Evolutionary conservation across 2,329 filamentous ascomycete species (phyloP).

Genomic region (Cadophora sp.): DNA sequence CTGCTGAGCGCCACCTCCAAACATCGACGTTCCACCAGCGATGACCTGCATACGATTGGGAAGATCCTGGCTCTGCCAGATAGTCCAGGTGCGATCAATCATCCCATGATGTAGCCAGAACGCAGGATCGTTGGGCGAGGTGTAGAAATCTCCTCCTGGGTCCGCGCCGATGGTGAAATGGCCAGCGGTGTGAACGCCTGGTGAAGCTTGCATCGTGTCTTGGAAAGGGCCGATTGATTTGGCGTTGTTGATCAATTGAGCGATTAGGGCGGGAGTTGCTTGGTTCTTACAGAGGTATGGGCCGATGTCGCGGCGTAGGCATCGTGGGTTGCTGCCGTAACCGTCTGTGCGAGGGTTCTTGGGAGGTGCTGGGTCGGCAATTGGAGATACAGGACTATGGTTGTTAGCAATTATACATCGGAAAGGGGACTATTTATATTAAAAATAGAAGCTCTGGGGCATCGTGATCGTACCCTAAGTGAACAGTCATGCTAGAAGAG

Average conservation of each 20-base stretch:
- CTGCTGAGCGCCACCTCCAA: slow-evolving; percentile 50
- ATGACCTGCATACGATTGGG: slow-evolving; percentile 38
- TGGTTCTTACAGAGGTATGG: slow-evolving; percentile 23
- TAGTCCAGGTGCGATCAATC: slow-evolving; percentile 54
- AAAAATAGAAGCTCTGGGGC: slow-evolving; percentile 12
- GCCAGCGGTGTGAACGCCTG: slow-evolving; percentile 50
- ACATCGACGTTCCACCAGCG: slow-evolving; percentile 50
- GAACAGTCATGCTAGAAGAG: slow-evolving; percentile 44
- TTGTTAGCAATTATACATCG: not conserved
- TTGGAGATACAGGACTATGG: slow-evolving; percentile 30
- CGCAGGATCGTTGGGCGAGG: slow-evolving; percentile 53
- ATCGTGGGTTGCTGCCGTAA: slow-evolving; percentile 49
- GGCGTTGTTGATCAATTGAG: slow-evolving; percentile 24
- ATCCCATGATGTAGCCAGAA: slow-evolving; percentile 55
- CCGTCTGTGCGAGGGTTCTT: slow-evolving; percentile 44
- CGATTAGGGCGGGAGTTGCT: slow-evolving; percentile 9
- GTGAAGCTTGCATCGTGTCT: slow-evolving; percentile 43
- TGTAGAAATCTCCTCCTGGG: slow-evolving; percentile 52
- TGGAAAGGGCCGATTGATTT: slow-evolving; percentile 48
- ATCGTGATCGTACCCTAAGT: slow-evolving; percentile 52
- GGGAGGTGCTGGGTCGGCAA: slow-evolving; percentile 40
- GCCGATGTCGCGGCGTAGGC: slow-evolving; percentile 51
- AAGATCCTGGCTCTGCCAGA: slow-evolving; percentile 53
- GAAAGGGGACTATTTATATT: not conserved
- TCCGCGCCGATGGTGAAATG: slow-evolving; percentile 53